These are phyloP conservation scores for Dothiorella sarmentorum DNA, from an alignment of 2,329 filamentous ascomycete genomes.

Conservation along the genomic window DNA sequence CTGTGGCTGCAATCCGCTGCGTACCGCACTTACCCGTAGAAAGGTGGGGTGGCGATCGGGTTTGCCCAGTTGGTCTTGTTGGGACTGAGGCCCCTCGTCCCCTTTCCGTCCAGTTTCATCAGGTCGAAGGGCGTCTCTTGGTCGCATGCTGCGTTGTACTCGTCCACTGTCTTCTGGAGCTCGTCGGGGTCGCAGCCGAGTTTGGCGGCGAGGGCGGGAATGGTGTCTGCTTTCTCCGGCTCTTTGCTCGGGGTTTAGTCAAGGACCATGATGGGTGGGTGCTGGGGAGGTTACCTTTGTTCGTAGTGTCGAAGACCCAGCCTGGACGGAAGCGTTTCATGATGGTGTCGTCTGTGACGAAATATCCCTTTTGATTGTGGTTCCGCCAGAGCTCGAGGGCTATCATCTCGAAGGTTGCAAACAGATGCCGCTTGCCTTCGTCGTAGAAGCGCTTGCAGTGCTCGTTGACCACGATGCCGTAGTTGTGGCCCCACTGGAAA, in stretches of 20 bases:
- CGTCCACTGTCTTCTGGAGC: conserved; percentile 38
- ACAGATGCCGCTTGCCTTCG: conserved; percentile 39
- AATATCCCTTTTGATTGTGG: conserved; percentile 42
- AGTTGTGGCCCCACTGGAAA: conserved; percentile 38
- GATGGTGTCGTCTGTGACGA: conserved; percentile 41
- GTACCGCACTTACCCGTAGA: conserved; percentile 31
- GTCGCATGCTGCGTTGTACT: conserved; percentile 41
- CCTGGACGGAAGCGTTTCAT: conserved; percentile 42
- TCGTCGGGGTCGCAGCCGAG: conserved; percentile 36
- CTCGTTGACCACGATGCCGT: conserved; percentile 44
- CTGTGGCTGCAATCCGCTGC: too few species aligned
- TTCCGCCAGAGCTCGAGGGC: conserved; percentile 41
- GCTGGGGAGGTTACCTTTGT: too few species aligned
- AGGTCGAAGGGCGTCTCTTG: conserved; percentile 39
- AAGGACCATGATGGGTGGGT: too few species aligned
- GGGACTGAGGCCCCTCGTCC: conserved; percentile 35
- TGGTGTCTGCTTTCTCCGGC: conserved; percentile 40
- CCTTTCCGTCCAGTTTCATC: conserved; percentile 42
- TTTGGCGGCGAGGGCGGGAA: conserved; percentile 39
- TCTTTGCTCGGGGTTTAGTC: too few species aligned
- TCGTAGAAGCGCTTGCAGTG: conserved; percentile 40
- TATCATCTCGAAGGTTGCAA: conserved; percentile 45
- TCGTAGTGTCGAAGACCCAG: conserved; percentile 45
- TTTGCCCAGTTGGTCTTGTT: conserved; percentile 44
- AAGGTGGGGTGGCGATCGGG: conserved; percentile 36